phyloP scores from a whole-genome alignment of 2,329 filamentous ascomycete genomes.

The Claviceps monticola region DNA sequence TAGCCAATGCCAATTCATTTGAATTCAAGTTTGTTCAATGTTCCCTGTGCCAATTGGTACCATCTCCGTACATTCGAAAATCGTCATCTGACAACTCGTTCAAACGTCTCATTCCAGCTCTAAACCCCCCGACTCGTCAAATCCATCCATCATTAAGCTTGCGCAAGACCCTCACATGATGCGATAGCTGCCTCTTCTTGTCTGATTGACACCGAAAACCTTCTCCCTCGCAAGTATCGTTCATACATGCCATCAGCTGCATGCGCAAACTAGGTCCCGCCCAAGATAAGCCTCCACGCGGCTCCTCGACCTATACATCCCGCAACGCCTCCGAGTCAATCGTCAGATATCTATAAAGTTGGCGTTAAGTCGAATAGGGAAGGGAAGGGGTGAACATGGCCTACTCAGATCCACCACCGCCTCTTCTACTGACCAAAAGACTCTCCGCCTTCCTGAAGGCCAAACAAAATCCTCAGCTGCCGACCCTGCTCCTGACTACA shows the following conservation, averaged over 20 bases:
- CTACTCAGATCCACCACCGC: conserved; percentile 30
- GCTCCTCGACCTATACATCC: not conserved
- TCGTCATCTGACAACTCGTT: not conserved
- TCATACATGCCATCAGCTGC: not conserved
- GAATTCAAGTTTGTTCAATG: too few species aligned
- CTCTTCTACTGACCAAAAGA: conserved; percentile 51
- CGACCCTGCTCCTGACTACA: conserved; percentile 46
- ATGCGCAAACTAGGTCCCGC: not conserved
- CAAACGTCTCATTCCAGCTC: not conserved
- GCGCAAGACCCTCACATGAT: not conserved
- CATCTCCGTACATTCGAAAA: too few species aligned
- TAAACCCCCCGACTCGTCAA: not conserved
- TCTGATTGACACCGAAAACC: not conserved
- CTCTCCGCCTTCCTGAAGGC: conserved; percentile 47
- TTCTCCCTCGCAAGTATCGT: not conserved
- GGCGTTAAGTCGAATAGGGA: not conserved
- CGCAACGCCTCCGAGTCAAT: not conserved
- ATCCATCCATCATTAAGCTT: not conserved
- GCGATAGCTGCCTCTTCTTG: not conserved
- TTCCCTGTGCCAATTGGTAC: too few species aligned
- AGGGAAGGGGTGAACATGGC: conserved; percentile 15
- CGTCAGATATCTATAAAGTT: not conserved
- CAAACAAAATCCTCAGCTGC: conserved; percentile 42
- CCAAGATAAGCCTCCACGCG: not conserved
- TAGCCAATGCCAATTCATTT: too few species aligned